phyloP scores from a whole-genome alignment of 306 rosid genomes.

The Dicorynia guianensis region DNA sequence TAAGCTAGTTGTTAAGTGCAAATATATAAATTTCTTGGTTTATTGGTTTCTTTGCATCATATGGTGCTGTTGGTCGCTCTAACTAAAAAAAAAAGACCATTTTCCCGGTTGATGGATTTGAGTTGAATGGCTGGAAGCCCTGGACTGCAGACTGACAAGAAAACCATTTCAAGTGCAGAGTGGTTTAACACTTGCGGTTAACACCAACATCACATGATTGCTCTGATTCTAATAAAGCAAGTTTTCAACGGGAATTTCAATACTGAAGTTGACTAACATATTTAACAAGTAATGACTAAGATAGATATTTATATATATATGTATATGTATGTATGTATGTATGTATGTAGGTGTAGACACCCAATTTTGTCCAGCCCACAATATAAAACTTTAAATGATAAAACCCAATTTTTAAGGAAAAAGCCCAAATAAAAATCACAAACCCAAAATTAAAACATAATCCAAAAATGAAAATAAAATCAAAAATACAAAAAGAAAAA shows the following conservation, averaged over 20 bases:
- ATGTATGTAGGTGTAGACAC: no score
- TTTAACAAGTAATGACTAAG: not conserved
- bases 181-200: not conserved
- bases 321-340: no score
- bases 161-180: constrained; percentile 4
- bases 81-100: constrained; percentile 13
- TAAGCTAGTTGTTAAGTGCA: constrained; percentile 29
- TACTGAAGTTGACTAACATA: constrained; percentile 8
- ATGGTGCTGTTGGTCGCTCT: not conserved
- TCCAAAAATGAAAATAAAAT: no score
- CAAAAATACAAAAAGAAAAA: no score
- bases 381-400: no score
- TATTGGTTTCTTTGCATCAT: constrained; percentile 24
- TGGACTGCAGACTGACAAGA: not conserved
- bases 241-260: constrained; percentile 14
- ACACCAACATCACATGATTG: not conserved
- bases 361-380: no score
- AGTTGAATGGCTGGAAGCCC: not conserved
- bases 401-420: no score
- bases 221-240: constrained; percentile 3
- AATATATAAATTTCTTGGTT: constrained; percentile 35
- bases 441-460: no score
- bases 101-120: constrained; percentile 18
- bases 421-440: no score
- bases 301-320: not conserved